A percentile compares a stretch with the other conserved stretches of the same genome.
These are phyloP conservation scores for Citeromyces hawaiiensis DNA, from an alignment of 1,139 yeast genomes.

Conservation along the genomic window DNA sequence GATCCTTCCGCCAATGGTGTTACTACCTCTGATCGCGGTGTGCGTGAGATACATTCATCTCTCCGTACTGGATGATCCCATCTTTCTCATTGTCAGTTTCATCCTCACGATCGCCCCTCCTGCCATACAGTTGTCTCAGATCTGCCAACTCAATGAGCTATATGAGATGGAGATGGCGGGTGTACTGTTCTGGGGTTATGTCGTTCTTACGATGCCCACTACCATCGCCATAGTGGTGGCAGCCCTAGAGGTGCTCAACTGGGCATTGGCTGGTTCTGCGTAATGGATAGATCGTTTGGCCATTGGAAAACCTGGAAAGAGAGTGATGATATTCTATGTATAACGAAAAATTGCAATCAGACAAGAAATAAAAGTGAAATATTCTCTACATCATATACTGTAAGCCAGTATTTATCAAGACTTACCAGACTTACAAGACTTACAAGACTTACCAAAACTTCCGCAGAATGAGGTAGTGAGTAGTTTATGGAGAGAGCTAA, in stretches of 20 bases:
- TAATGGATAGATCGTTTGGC: too few relatives aligned
- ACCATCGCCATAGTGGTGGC: constrained; percentile 64
- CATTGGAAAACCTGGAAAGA: too few relatives aligned
- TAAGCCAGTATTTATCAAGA: too few relatives aligned
- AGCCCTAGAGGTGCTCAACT: constrained; percentile 49
- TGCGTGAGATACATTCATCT: not conserved
- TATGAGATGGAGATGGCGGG: constrained; percentile 28
- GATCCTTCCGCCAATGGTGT: constrained; percentile 57
- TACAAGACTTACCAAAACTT: too few relatives aligned
- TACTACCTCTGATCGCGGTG: constrained; percentile 52
- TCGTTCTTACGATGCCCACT: constrained; percentile 62
- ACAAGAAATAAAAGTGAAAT: too few relatives aligned
- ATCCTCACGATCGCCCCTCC: not conserved
- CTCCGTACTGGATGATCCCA: constrained; percentile 10
- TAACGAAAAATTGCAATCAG: not conserved
- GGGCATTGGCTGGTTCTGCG: constrained; percentile 10
- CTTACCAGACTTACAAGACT: too few relatives aligned
- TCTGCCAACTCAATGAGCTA: constrained; percentile 21
- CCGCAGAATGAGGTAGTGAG: too few relatives aligned
- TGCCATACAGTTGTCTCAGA: constrained; percentile 18
- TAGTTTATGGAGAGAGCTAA: too few relatives aligned
- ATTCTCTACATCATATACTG: too few relatives aligned
- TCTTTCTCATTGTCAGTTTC: constrained; percentile 2
- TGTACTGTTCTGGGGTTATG: constrained; percentile 82
- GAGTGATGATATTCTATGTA: too few relatives aligned